phyloP scores from a whole-genome alignment of 495 filamentous ascomycete species.

The Podospora australis region DNA sequence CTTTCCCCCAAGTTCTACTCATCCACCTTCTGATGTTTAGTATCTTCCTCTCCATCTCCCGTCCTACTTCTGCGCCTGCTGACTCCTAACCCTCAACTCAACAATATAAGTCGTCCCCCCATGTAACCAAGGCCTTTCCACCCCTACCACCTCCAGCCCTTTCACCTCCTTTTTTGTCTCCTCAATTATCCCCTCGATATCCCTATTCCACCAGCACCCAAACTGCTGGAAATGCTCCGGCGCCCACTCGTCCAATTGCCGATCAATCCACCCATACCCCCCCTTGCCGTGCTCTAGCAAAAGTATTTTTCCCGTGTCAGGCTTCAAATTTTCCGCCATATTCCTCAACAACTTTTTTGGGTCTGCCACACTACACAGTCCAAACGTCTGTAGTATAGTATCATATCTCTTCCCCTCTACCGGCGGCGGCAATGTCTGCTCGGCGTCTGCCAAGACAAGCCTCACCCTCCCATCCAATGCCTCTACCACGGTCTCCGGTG shows the following conservation, averaged over 20 bases:
- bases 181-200: constrained; percentile 70
- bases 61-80: constrained; percentile 1
- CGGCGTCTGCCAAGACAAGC: constrained; percentile 35
- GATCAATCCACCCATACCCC: constrained; percentile 70
- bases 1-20: background rate
- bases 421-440: constrained; percentile 22
- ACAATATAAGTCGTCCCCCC: constrained; percentile 57
- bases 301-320: constrained; percentile 63
- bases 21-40: constrained; percentile 9
- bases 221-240: constrained; percentile 70
- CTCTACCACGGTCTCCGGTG: constrained; percentile 22
- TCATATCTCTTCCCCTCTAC: constrained; percentile 61
- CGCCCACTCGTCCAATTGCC: constrained; percentile 68
- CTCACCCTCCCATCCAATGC: constrained; percentile 29
- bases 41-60: too few relatives aligned
- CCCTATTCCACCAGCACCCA: constrained; percentile 97
- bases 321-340: constrained; percentile 45
- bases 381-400: constrained; percentile 88
- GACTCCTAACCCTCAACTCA: constrained; percentile 34
- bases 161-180: constrained; percentile 50
- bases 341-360: constrained; percentile 62
- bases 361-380: constrained; percentile 76
- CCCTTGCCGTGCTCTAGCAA: constrained; percentile 89
- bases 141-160: constrained; percentile 67
- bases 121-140: constrained; percentile 60